Evolutionary conservation across 768 basidiomycete species (phyloP), one percentile per base, ranked within the genome.

Genomic region (Thelephora aurantiotincta): DNA sequence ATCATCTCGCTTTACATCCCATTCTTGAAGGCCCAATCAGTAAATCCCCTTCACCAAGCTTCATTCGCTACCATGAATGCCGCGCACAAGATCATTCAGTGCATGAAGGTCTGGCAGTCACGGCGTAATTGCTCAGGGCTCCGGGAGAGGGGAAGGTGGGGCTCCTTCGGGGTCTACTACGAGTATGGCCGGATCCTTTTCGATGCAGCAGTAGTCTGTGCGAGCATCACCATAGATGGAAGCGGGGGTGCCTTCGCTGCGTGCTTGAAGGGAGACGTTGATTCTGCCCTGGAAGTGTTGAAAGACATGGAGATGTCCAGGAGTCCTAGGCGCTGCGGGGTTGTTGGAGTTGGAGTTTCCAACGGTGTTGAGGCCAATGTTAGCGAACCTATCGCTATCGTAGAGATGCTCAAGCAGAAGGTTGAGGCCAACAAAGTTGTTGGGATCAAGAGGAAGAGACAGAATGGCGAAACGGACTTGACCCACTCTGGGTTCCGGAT

Each of bases 1-100:
- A 65, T 82, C 47, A 63, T 85, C 52, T 77, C 75, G 60, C 64
- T 75, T 5, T 86, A 80, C 57, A 57, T 77, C n/a, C 84, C 85
- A 0, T 82, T 85, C 61, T 60, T 85, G 50, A 61, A 60, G 52
- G 56, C 47, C 46, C 57, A 46, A 48, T 53, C 55, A 50, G 48
- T 62, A 46, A 57, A 63, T 47, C 58, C 67, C 11, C 65, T 68
- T 47, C 71, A 71, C 48, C 75, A 77, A 50, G 78, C 78, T 1
- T 68, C 71, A 12, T 67, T 73, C 34, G 75, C 77, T 33, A 72
- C 72, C 26, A 67, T 82, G 35, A 74, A 72, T 46, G 82, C 86
- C 1, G 81, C 82, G 9, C 82, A 84, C 54, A 60, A 63, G 2
- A 72, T 86, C 48, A 66, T 86, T 33, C 69, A 68, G 48, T 74